Conservation (phyloP, 106 monocot species). For the Apostasia ramifera region DNA sequence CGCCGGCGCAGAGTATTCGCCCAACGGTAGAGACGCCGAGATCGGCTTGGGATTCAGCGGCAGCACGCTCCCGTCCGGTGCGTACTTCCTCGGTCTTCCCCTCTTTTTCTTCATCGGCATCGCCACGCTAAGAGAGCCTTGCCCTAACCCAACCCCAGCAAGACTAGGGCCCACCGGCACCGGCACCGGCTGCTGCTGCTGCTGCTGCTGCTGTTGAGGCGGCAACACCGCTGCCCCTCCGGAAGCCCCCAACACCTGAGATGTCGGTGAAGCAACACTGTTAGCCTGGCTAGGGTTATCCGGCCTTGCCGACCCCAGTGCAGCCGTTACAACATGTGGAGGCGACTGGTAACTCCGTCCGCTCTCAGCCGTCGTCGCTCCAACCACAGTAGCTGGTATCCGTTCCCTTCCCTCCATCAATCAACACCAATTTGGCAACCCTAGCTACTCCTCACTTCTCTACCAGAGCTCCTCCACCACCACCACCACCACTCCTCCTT, state of each 20-base stretch:
- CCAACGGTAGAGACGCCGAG: slow-evolving; percentile 52
- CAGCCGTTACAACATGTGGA: slow-evolving; percentile 5
- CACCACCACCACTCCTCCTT: background rate
- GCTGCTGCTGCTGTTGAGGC: slow-evolving; percentile 15
- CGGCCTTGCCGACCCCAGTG: background rate
- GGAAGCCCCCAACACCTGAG: background rate
- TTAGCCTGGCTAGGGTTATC: slow-evolving; percentile 8
- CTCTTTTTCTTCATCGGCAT: slow-evolving; percentile 47
- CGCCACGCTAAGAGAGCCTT: slow-evolving; percentile 6
- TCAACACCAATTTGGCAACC: background rate
- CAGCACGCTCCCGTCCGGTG: slow-evolving; percentile 55
- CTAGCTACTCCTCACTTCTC: background rate
- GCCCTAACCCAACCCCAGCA: slow-evolving; percentile 1
- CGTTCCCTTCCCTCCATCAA: slow-evolving; percentile 33
- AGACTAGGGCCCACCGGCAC: background rate
- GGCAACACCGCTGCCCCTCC: background rate
- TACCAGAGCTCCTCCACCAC: too few species aligned
- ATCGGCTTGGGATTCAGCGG: slow-evolving; percentile 66
- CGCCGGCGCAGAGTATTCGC: slow-evolving; percentile 28
- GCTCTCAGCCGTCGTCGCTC: slow-evolving; percentile 6
- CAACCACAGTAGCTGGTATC: slow-evolving; percentile 7
- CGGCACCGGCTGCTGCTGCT: slow-evolving; percentile 11
- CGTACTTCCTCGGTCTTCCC: slow-evolving; percentile 90
- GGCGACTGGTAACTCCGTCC: background rate
- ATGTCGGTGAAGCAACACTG: slow-evolving; percentile 4